These are phyloP conservation scores for Tricharina praecox DNA, from an alignment of 495 filamentous ascomycete species.

Conservation along the genomic window DNA sequence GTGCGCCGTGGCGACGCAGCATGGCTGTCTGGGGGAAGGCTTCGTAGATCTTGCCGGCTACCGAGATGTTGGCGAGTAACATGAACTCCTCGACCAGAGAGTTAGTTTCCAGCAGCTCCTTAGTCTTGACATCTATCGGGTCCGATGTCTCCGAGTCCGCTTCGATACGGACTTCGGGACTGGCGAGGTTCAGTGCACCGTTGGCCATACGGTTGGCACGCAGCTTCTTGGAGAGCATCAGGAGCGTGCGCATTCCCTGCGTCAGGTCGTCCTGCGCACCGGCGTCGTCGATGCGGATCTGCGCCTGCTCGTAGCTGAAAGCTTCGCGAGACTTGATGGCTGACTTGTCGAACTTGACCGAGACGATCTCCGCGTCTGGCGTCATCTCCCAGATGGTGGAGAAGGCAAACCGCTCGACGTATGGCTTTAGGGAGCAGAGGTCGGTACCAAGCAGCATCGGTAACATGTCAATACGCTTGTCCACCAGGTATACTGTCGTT, in stretches of 20 bases:
- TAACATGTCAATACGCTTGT: constrained; percentile 99
- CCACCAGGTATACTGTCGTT: constrained; percentile 92
- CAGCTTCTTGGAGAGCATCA: constrained; percentile 85
- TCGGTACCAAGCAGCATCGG: constrained; percentile 91
- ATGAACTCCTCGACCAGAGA: constrained; percentile 98
- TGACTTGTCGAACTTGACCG: constrained; percentile 75
- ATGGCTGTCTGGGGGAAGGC: constrained; percentile 90
- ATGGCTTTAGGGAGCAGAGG: constrained; percentile 89
- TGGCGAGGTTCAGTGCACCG: constrained; percentile 84
- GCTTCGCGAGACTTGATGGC: constrained; percentile 96
- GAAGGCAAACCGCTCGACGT: constrained; percentile 93
- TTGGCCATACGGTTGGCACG: constrained; percentile 90
- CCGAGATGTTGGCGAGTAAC: constrained; percentile 91
- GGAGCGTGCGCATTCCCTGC: constrained; percentile 68
- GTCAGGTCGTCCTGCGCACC: constrained; percentile 69
- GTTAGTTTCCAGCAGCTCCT: constrained; percentile 84
- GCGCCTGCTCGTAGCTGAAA: constrained; percentile 93
- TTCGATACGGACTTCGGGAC: constrained; percentile 86
- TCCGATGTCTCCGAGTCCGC: constrained; percentile 89
- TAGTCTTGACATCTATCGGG: constrained; percentile 89
- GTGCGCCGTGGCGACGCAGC: constrained; percentile 76
- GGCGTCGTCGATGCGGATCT: constrained; percentile 75
- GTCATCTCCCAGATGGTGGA: constrained; percentile 89
- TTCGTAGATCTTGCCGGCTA: constrained; percentile 70
- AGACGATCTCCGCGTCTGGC: constrained; percentile 66